These are phyloP conservation scores for Jamesozyma rosinii DNA, from an alignment of 805 yeast genomes.

Conservation along the genomic window DNA sequence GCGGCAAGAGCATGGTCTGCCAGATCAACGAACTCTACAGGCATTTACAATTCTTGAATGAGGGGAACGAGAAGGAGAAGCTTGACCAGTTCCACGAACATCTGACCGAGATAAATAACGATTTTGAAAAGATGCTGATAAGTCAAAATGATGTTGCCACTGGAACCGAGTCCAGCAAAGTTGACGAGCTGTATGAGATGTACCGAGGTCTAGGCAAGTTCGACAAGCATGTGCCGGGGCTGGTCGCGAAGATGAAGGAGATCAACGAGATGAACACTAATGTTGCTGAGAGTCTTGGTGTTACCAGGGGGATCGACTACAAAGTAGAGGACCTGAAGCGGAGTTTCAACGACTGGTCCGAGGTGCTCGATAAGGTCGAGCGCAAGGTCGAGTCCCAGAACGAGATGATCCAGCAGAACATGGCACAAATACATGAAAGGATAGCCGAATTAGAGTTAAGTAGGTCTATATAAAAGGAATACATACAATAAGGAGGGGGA, in stretches of 20 bases:
- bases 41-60: constrained; percentile 22
- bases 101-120: constrained; percentile 20
- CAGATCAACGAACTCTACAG: constrained; percentile 26
- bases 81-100: constrained; percentile 14
- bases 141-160: constrained; percentile 3
- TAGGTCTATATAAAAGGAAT: neutral
- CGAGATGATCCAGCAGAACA: neutral
- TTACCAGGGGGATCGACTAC: neutral
- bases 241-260: constrained; percentile 22
- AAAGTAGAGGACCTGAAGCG: neutral
- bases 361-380: neutral
- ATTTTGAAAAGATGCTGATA: constrained; percentile 21
- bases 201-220: constrained; percentile 15
- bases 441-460: neutral
- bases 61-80: constrained; percentile 13
- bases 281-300: constrained; percentile 10
- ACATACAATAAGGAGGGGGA: too few relatives aligned
- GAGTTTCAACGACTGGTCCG: neutral
- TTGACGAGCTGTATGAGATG: neutral
- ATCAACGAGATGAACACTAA: constrained; percentile 19
- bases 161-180: neutral
- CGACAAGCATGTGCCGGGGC: constrained; percentile 18
- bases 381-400: neutral
- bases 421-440: neutral
- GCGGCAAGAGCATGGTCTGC: constrained; percentile 10